phyloP scores from a whole-genome alignment of 2,329 filamentous ascomycete genomes.

The Cadophora sp. region DNA sequence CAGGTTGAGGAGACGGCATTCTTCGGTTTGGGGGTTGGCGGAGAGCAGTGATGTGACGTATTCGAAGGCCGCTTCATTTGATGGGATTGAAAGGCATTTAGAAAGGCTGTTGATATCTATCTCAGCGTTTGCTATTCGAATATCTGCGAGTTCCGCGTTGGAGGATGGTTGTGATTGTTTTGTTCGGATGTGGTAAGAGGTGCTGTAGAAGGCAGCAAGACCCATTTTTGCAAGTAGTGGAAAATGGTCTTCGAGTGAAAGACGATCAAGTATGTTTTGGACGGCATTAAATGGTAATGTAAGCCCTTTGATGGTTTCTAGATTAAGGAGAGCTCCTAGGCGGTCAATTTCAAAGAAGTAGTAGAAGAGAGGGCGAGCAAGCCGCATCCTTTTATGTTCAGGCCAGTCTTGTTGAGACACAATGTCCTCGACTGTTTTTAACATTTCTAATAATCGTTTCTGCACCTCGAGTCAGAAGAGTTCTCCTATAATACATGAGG shows the following conservation, averaged over 20 bases:
- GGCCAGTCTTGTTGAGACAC: neutral
- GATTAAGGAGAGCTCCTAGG: conserved; percentile 2
- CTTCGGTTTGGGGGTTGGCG: neutral
- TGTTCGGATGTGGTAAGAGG: neutral
- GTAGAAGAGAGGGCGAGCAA: neutral
- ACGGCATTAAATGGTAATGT: neutral
- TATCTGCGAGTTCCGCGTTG: neutral
- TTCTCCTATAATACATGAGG: conserved; percentile 18
- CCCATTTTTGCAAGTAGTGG: neutral
- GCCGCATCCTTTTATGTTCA: neutral
- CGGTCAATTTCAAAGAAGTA: neutral
- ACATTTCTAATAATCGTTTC: conserved; percentile 10
- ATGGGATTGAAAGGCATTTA: neutral
- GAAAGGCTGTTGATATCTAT: neutral
- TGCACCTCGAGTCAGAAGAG: conserved; percentile 16
- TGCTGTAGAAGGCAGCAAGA: neutral
- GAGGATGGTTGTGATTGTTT: neutral
- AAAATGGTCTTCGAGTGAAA: neutral
- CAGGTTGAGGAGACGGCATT: neutral
- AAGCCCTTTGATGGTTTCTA: neutral
- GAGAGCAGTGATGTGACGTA: conserved; percentile 7
- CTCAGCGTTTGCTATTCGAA: neutral
- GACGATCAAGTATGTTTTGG: neutral
- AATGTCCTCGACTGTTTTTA: conserved; percentile 9
- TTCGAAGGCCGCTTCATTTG: neutral